phyloP scores from a whole-genome alignment of 169 alveolate genomes.

The Plasmodium fragile region DNA sequence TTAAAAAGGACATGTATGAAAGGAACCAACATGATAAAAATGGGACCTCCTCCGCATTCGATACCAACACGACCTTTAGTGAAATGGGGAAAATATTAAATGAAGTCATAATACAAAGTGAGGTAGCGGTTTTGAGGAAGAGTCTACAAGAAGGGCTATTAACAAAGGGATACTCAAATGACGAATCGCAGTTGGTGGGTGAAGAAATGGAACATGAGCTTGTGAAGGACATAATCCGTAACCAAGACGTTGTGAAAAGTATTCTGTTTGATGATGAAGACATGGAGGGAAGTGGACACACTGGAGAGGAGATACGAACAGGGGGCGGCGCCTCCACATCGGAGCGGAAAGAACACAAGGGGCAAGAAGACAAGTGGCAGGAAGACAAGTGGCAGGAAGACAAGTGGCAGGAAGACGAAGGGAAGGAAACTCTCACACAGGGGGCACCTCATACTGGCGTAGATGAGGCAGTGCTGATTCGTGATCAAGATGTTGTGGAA shows the following conservation, averaged over 20 bases:
- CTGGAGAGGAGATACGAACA: neutral
- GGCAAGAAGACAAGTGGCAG: too few relatives aligned
- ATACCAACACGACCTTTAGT: neutral
- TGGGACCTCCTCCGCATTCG: neutral
- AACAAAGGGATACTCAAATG: neutral
- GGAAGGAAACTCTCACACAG: neutral
- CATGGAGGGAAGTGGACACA: neutral
- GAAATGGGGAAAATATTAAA: constrained; percentile 43
- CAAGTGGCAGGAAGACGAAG: neutral
- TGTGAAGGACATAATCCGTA: neutral
- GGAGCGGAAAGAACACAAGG: neutral
- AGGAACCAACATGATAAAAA: neutral
- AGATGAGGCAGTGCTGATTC: neutral
- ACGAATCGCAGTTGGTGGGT: neutral
- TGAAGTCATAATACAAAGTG: constrained; percentile 24
- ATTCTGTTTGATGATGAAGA: constrained; percentile 7
- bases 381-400: too few relatives aligned
- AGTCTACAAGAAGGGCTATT: neutral
- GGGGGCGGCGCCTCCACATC: neutral
- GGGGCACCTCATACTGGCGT: neutral
- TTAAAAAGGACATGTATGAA: neutral
- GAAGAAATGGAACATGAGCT: neutral
- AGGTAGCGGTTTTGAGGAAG: neutral
- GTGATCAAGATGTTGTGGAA: neutral
- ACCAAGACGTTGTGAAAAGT: constrained; percentile 1